Base-by-base conservation (phyloP, 176 grass and related monocot species). In the Stipa capillata region DNA sequence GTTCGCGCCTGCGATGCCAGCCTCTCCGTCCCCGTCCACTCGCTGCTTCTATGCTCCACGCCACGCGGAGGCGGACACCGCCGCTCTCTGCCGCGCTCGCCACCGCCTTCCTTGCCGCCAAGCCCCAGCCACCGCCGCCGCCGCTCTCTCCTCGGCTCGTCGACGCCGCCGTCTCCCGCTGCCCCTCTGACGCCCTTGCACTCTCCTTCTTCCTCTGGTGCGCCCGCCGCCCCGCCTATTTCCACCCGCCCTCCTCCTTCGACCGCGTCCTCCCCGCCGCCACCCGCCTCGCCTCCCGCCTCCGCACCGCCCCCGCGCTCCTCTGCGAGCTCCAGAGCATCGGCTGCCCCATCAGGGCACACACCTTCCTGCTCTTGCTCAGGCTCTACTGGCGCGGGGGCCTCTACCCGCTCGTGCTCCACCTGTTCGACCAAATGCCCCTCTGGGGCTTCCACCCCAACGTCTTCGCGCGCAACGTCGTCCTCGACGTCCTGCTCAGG, bases 181-280 rank as follows among this genome's bases (percentile, higher is more conserved):
- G 87, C 57, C 74, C 89, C 47, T 98, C 92, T 35, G 92, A 98
- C 63, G 78, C 81, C 20, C 72, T 91, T 28, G 84, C 90, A n/a
- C 51, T 94, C 59, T 89, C 79, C 68, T 91, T 94, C 83, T 98
- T 94, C 85, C 86, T 94, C 52, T 98, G 95, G 85, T 98, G 92
- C 69, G 85, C 92, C 13, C 89, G 82, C 32, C 83, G 87, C 74
- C 89, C 87, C 36, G 84, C 79, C 65, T 98, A 91, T 59, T 94
- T 90, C 81, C 95, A 98, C 72, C 89, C 74, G n/a, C 62, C 85
- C 2, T 31, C 39, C 41, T 94, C 92, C 47, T 93, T 92, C 34
- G 92, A 98, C 76, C 44, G 44, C 66, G 74, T 93, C 77, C 82
- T 93, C 66, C 96, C 95, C 11, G 87, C 89, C 8, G 87, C 87